A percentile compares a stretch with the other conserved stretches of the same genome.
Evolutionary conservation across 2,329 filamentous ascomycete species (phyloP).

Genomic region (Botrytis galanthina): DNA sequence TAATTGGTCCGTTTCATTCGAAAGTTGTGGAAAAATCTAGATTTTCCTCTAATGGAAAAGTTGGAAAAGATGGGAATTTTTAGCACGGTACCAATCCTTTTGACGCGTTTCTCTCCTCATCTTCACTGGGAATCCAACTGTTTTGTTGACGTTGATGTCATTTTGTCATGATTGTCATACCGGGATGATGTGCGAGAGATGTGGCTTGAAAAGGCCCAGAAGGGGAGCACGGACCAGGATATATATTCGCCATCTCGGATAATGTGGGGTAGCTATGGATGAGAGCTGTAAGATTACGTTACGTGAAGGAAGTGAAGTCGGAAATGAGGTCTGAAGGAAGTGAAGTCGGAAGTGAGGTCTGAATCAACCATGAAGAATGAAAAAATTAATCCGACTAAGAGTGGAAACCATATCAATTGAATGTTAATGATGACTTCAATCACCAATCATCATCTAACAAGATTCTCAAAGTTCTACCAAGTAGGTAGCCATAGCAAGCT

Average conservation of each 20-base stretch:
- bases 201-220: not conserved
- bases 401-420: not conserved
- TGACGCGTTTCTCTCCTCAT: not conserved
- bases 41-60: slow-evolving; percentile 15
- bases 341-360: not conserved
- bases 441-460: not conserved
- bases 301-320: no score
- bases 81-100: not conserved
- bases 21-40: slow-evolving; percentile 1
- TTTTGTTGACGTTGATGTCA: slow-evolving; percentile 14
- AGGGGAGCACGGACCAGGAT: not conserved
- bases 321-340: not conserved
- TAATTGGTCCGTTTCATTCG: not conserved
- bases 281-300: not conserved
- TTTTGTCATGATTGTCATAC: not conserved
- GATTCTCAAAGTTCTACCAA: no score
- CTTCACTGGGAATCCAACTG: not conserved
- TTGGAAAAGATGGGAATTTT: slow-evolving; percentile 14
- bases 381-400: no score
- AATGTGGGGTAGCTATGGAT: slow-evolving; percentile 9
- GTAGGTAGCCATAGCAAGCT: no score
- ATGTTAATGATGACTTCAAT: not conserved
- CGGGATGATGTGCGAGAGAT: not conserved
- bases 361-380: not conserved
- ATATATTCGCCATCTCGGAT: not conserved